Conservation (phyloP, 1,284 basidiomycete genomes). For the Ganoderma resinaceum region DNA sequence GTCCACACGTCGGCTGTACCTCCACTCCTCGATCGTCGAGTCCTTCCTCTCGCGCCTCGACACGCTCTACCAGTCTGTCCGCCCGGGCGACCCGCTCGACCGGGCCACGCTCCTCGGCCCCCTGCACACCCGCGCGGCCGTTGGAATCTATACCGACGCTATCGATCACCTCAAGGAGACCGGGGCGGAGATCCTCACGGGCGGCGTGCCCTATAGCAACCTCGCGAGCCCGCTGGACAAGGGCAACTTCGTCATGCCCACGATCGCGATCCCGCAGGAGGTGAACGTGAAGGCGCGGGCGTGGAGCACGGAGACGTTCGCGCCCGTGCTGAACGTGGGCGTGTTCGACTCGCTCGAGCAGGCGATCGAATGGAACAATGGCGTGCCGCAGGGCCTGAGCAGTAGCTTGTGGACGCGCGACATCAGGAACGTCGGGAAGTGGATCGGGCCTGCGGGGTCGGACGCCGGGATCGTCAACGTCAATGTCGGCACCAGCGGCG, state of each 20-base stretch:
- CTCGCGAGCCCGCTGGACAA: constrained; percentile 53
- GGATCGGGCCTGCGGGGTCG: constrained; percentile 89
- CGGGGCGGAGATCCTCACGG: constrained; percentile 81
- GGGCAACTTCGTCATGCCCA: constrained; percentile 91
- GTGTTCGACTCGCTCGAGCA: constrained; percentile 90
- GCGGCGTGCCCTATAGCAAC: constrained; percentile 61
- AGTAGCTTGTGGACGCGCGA: constrained; percentile 92
- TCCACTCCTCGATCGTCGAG: constrained; percentile 82
- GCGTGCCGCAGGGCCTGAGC: constrained; percentile 91
- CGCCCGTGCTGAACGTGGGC: constrained; percentile 87
- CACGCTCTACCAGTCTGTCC: constrained; percentile 72
- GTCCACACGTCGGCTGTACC: constrained; percentile 88
- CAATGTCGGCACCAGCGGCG: constrained; percentile 93
- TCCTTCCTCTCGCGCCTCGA: constrained; percentile 80
- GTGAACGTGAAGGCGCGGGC: constrained; percentile 60
- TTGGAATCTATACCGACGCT: constrained; percentile 71
- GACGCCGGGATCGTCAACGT: constrained; percentile 92
- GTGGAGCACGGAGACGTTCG: constrained; percentile 88
- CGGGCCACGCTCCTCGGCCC: constrained; percentile 84
- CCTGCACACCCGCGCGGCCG: constrained; percentile 75
- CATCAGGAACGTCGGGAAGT: constrained; percentile 83
- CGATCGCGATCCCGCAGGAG: constrained; percentile 76
- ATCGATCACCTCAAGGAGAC: constrained; percentile 68
- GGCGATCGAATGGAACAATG: constrained; percentile 93
- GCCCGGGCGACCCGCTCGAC: constrained; percentile 85